Evolutionary conservation across 768 basidiomycete genomes (phyloP).

Genomic region (Leccinum barrowsii): DNA sequence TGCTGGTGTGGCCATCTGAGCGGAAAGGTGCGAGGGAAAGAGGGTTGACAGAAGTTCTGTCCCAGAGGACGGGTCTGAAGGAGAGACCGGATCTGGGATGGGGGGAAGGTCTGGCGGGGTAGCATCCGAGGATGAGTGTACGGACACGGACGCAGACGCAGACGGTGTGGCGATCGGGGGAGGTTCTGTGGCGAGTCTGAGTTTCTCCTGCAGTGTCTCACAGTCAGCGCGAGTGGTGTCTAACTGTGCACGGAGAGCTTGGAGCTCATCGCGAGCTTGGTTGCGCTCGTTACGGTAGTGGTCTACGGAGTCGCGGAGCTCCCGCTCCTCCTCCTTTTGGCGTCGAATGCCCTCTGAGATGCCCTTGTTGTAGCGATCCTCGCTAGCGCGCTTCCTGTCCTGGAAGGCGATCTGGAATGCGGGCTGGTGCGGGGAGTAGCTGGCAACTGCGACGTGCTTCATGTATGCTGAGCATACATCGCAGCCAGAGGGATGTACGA

Average conservation of each 20-base stretch:
- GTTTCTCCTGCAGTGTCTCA: conserved; percentile 29
- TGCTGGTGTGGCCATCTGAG: conserved; percentile 29
- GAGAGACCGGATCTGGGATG: background rate
- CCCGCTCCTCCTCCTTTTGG: conserved; percentile 38
- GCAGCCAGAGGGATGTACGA: conserved; percentile 40
- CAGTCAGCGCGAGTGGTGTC: conserved; percentile 33
- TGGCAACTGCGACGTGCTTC: conserved; percentile 39
- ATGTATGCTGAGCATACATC: conserved; percentile 37
- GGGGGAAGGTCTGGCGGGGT: conserved; percentile 8
- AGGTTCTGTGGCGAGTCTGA: conserved; percentile 14
- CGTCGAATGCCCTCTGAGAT: conserved; percentile 38
- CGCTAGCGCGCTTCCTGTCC: conserved; percentile 37
- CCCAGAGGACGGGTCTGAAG: conserved; percentile 13
- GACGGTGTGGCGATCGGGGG: conserved; percentile 4
- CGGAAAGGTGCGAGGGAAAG: conserved; percentile 20
- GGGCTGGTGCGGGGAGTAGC: conserved; percentile 34
- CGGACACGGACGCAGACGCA: background rate
- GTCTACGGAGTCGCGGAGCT: conserved; percentile 33
- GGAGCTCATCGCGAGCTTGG: conserved; percentile 32
- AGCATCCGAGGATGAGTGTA: conserved; percentile 1
- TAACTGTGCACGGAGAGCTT: conserved; percentile 32
- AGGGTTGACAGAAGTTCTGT: conserved; percentile 19
- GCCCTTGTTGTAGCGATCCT: conserved; percentile 39
- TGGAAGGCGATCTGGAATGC: conserved; percentile 40
- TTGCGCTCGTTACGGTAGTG: conserved; percentile 34